Conservation (phyloP, 805 yeast genomes). For the Wickerhamiella nectarea region DNA sequence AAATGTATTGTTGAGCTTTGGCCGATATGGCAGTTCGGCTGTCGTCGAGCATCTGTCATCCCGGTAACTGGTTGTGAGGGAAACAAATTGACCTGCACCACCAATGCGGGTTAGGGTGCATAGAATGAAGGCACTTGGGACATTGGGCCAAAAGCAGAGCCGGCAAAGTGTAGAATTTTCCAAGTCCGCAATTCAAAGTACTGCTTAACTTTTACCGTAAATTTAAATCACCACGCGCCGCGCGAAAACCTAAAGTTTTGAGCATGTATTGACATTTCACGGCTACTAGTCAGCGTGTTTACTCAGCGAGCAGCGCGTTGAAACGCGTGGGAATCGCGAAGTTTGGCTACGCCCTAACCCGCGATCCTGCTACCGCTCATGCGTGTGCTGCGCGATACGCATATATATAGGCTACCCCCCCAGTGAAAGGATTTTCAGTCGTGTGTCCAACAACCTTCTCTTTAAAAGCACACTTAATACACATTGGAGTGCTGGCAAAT, state of each 20-base stretch:
- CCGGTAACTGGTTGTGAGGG: conserved; percentile 8
- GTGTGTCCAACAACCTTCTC: background rate
- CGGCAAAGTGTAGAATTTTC: background rate
- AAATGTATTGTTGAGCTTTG: background rate
- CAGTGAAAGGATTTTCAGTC: background rate
- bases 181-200: no score
- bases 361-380: conserved; percentile 1
- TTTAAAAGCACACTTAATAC: background rate
- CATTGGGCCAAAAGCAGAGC: background rate
- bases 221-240: no score
- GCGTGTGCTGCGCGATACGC: background rate
- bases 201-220: no score
- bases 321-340: conserved; percentile 10
- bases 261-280: background rate
- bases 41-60: background rate
- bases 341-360: conserved; percentile 4
- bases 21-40: background rate
- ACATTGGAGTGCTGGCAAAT: background rate
- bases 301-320: conserved; percentile 4
- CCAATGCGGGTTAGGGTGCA: background rate
- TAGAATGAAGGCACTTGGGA: background rate
- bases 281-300: background rate
- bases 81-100: conserved; percentile 5
- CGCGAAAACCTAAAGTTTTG: no score
- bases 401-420: background rate